Evolutionary conservation across 2,329 filamentous ascomycete genomes (phyloP).

Genomic region (Calonectria montana): DNA sequence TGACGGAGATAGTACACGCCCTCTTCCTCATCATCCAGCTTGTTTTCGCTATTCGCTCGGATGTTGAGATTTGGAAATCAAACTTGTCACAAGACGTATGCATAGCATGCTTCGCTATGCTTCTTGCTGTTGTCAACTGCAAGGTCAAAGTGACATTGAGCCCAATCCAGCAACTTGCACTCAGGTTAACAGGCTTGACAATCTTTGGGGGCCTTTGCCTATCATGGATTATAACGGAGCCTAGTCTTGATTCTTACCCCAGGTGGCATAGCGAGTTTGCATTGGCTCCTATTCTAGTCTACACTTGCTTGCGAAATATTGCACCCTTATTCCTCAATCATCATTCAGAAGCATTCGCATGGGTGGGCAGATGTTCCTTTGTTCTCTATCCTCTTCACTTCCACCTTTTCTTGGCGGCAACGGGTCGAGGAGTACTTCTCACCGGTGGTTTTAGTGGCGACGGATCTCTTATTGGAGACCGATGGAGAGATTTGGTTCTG

Average conservation of each 20-base stretch:
- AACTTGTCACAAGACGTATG: slow-evolving; percentile 64
- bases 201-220: slow-evolving; percentile 41
- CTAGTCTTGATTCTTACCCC: neutral
- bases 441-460: slow-evolving; percentile 36
- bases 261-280: slow-evolving; percentile 49
- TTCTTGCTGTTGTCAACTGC: slow-evolving; percentile 48
- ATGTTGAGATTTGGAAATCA: slow-evolving; percentile 61
- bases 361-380: slow-evolving; percentile 66
- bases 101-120: slow-evolving; percentile 67
- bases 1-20: slow-evolving; percentile 26
- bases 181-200: slow-evolving; percentile 43
- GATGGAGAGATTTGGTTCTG: slow-evolving; percentile 40
- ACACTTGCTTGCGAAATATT: slow-evolving; percentile 64
- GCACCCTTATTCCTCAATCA: slow-evolving; percentile 28
- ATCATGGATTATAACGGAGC: neutral
- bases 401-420: slow-evolving; percentile 69
- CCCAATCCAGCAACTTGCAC: slow-evolving; percentile 18
- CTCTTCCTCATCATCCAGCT: slow-evolving; percentile 44
- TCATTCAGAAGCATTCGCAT: slow-evolving; percentile 56
- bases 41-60: slow-evolving; percentile 60
- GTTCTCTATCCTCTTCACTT: slow-evolving; percentile 71
- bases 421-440: slow-evolving; percentile 60
- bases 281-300: slow-evolving; percentile 64
- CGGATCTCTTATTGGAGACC: slow-evolving; percentile 32
- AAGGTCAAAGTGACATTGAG: slow-evolving; percentile 34